Evolutionary conservation across 768 basidiomycete species (phyloP).

Genomic region (Leccinum imitatum): DNA sequence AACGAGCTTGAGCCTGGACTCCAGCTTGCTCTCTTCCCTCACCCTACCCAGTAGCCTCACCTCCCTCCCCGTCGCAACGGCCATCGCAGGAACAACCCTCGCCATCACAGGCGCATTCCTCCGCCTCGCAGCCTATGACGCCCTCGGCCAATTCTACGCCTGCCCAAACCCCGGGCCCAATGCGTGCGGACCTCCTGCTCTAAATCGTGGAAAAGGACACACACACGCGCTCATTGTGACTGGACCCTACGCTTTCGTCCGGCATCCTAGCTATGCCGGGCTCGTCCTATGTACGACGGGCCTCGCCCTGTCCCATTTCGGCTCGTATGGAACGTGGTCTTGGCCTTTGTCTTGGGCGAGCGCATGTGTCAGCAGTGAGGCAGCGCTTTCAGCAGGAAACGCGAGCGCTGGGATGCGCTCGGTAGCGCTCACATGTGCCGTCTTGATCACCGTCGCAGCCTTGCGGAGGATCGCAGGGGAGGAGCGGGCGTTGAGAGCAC

Average conservation of each 20-base stretch:
- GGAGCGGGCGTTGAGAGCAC: slow-evolving; percentile 10
- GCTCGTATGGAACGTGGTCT: background rate
- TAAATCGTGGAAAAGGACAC: background rate
- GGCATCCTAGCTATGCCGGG: slow-evolving; percentile 34
- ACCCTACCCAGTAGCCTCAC: background rate
- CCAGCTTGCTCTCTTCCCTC: background rate
- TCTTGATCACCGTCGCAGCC: slow-evolving; percentile 8
- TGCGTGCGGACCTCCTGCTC: background rate
- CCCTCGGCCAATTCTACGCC: slow-evolving; percentile 27
- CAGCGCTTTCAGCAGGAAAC: slow-evolving; percentile 19
- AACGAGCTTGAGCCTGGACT: background rate
- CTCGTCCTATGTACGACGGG: slow-evolving; percentile 30
- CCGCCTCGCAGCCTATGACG: slow-evolving; percentile 33
- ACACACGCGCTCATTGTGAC: slow-evolving; percentile 27
- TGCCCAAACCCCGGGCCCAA: slow-evolving; percentile 11
- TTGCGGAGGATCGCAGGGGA: slow-evolving; percentile 12
- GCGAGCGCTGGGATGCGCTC: slow-evolving; percentile 28
- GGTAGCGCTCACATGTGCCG: slow-evolving; percentile 10
- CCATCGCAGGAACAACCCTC: slow-evolving; percentile 39
- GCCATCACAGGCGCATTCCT: slow-evolving; percentile 41
- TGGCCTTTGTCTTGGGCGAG: background rate
- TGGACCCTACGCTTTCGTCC: slow-evolving; percentile 29
- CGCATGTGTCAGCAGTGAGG: background rate
- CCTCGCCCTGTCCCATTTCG: slow-evolving; percentile 15
- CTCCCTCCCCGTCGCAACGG: background rate